These are phyloP conservation scores for Teratosphaeria gauchensis DNA, from an alignment of 2,329 filamentous ascomycete species.

Conservation along the genomic window DNA sequence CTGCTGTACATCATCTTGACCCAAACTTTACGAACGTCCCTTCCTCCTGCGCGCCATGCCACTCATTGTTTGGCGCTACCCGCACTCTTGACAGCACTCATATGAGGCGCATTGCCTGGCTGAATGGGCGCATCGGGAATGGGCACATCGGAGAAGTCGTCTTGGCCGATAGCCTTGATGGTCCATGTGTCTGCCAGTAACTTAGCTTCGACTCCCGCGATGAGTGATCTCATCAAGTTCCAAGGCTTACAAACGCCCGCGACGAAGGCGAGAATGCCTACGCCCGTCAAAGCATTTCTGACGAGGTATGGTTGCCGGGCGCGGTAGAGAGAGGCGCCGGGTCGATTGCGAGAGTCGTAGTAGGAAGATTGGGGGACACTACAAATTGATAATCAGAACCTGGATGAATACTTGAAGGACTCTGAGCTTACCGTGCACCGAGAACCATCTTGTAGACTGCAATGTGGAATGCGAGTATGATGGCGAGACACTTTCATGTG, in stretches of 20 bases:
- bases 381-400: neutral
- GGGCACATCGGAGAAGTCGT: conserved; percentile 92
- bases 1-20: neutral
- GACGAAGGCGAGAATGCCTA: conserved; percentile 66
- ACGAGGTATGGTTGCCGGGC: conserved; percentile 85
- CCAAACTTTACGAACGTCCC: too few species aligned
- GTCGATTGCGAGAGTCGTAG: conserved; percentile 80
- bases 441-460: conserved; percentile 3
- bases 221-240: neutral
- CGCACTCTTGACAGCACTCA: conserved; percentile 2
- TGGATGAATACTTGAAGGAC: too few species aligned
- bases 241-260: conserved; percentile 69
- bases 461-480: neutral
- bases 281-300: conserved; percentile 75
- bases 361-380: conserved; percentile 67
- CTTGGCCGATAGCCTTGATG: conserved; percentile 81
- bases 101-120: conserved; percentile 22
- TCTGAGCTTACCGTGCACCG: conserved; percentile 4
- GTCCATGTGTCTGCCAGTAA: conserved; percentile 54
- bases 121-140: conserved; percentile 64
- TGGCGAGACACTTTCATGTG: neutral
- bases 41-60: too few species aligned
- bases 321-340: conserved; percentile 80
- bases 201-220: neutral
- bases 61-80: neutral